Conservation (phyloP, 163 green algal species). For the Scenedesmus sp. region DNA sequence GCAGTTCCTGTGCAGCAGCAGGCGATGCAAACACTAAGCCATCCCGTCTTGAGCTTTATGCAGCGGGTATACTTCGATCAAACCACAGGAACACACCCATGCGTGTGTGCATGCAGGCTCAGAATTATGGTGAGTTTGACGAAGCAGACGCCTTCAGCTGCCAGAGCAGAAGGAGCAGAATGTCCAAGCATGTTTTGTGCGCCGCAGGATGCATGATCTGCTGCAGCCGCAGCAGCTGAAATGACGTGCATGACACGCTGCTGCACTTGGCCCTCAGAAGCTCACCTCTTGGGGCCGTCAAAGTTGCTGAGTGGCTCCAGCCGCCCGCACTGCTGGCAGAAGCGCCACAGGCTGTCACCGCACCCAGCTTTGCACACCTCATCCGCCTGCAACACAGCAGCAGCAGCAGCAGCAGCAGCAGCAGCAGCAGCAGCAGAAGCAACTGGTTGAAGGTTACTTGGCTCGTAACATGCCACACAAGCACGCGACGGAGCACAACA, state of each 20-base stretch:
- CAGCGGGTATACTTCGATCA: too few relatives aligned
- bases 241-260: not conserved
- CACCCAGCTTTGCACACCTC: not conserved
- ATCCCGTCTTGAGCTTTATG: too few relatives aligned
- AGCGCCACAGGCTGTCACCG: not conserved
- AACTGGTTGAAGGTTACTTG: not conserved
- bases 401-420: too few relatives aligned
- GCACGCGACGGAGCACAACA: too few relatives aligned
- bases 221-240: too few relatives aligned
- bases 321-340: conserved; percentile 20
- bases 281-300: not conserved
- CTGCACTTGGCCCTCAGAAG: not conserved
- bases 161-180: too few relatives aligned
- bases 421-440: not conserved
- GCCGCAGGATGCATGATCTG: too few relatives aligned
- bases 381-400: not conserved
- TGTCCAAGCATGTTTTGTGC: too few relatives aligned
- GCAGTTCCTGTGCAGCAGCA: not conserved
- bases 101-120: too few relatives aligned
- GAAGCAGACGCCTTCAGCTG: too few relatives aligned
- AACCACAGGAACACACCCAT: too few relatives aligned
- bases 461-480: not conserved
- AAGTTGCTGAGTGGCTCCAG: conserved; percentile 7
- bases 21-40: not conserved
- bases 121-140: too few relatives aligned